Percentiles rank a stretch among this genome's conserved stretches.
Evolutionary conservation across 225 moss, liverwort and hornwort species (phyloP).

Genomic region (Bryum argenteum): DNA sequence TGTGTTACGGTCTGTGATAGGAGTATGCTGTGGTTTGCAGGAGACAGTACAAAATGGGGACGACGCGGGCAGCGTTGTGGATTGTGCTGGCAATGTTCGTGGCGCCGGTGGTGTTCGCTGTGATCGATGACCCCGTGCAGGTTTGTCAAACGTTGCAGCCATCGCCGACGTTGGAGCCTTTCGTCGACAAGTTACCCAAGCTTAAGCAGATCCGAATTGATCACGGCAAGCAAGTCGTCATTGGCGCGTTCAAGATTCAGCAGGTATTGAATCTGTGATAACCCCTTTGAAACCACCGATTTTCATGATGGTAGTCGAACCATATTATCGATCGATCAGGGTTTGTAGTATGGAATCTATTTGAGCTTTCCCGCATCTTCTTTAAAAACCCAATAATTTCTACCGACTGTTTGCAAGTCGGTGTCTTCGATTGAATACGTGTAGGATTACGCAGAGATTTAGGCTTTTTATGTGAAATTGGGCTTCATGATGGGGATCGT

Average conservation of each 20-base stretch:
- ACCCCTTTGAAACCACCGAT: too few relatives aligned
- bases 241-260: slow-evolving; percentile 41
- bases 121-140: slow-evolving; percentile 33
- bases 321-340: too few relatives aligned
- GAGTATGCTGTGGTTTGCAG: slow-evolving; percentile 14
- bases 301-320: too few relatives aligned
- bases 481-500: too few relatives aligned
- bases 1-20: too few relatives aligned
- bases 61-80: background rate
- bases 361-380: too few relatives aligned
- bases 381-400: too few relatives aligned
- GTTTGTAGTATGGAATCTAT: too few relatives aligned
- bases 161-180: slow-evolving; percentile 53
- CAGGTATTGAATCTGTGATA: slow-evolving; percentile 23
- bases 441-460: too few relatives aligned
- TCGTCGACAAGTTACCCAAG: slow-evolving; percentile 56
- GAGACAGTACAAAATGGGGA: slow-evolving; percentile 9
- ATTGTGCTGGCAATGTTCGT: background rate
- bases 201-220: slow-evolving; percentile 30
- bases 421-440: too few relatives aligned
- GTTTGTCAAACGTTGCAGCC: slow-evolving; percentile 46
- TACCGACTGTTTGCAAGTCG: too few relatives aligned
- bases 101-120: background rate
- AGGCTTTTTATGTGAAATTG: too few relatives aligned
- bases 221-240: slow-evolving; percentile 15